Evolutionary conservation across 805 yeast species (phyloP).

Genomic region (Cyberlindnera subsufficiens): DNA sequence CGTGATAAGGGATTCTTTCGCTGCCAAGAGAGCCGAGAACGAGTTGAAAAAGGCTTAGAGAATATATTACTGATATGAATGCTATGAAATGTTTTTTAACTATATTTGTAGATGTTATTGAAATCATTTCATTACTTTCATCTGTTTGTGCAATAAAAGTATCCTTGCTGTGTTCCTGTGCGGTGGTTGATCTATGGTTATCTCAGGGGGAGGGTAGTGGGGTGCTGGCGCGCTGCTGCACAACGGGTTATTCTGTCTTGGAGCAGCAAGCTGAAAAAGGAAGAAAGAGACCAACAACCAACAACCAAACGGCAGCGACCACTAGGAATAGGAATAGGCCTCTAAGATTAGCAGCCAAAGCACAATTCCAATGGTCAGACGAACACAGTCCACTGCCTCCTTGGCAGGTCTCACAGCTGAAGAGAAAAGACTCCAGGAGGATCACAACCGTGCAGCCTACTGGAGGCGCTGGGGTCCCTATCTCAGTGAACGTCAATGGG

Average conservation of each 20-base stretch:
- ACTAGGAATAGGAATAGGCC: not conserved
- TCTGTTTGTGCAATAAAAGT: no score
- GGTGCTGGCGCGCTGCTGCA: no score
- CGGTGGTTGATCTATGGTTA: no score
- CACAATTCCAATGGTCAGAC: conserved; percentile 8
- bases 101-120: not conserved
- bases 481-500: conserved; percentile 82
- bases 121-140: no score
- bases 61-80: not conserved
- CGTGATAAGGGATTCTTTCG: conserved; percentile 63
- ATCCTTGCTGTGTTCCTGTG: no score
- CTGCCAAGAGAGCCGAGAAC: conserved; percentile 18
- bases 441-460: conserved; percentile 36
- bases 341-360: not conserved
- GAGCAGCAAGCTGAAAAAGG: not conserved
- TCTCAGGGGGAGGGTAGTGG: no score
- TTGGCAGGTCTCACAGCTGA: conserved; percentile 26
- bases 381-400: conserved; percentile 21
- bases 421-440: conserved; percentile 31
- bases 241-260: not conserved
- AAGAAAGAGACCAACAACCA: not conserved
- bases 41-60: conserved; percentile 12
- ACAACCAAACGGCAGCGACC: not conserved
- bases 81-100: not conserved
- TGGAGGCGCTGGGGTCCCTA: conserved; percentile 94